Evolutionary conservation across 768 basidiomycete genomes (phyloP).

Genomic region (Pholiota microspora): DNA sequence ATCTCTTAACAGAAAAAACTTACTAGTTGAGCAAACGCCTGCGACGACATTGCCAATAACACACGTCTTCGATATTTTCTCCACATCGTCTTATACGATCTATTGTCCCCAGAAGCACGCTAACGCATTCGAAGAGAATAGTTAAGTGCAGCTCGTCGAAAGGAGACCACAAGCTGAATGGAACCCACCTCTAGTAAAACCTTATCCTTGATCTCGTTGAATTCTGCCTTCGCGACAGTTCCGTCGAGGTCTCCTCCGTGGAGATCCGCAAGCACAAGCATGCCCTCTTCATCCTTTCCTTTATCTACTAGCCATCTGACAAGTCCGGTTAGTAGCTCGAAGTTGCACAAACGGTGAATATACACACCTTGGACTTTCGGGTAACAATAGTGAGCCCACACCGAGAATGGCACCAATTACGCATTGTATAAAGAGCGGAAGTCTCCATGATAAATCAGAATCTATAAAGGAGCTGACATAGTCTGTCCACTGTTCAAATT

Average conservation of each 20-base stretch:
- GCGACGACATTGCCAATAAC: constrained; percentile 92
- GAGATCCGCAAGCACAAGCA: constrained; percentile 83
- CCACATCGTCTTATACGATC: constrained; percentile 84
- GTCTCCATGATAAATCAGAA: constrained; percentile 85
- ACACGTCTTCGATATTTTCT: constrained; percentile 82
- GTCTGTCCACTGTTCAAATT: constrained; percentile 72
- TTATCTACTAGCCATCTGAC: constrained; percentile 86
- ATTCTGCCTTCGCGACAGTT: constrained; percentile 71
- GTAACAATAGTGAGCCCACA: constrained; percentile 75
- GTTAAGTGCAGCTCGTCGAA: not conserved
- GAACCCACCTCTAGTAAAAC: constrained; percentile 61
- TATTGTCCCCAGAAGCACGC: constrained; percentile 73
- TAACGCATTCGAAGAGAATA: constrained; percentile 23
- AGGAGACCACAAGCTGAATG: too few relatives aligned
- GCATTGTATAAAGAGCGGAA: constrained; percentile 86
- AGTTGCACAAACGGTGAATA: not conserved
- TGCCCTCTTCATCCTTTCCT: constrained; percentile 78
- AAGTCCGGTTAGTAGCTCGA: not conserved
- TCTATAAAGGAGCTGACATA: constrained; percentile 90
- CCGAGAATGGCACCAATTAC: constrained; percentile 81
- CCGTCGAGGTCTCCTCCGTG: constrained; percentile 80
- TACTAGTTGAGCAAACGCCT: constrained; percentile 92
- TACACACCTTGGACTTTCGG: constrained; percentile 81
- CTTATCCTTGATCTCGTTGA: constrained; percentile 82
- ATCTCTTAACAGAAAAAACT: constrained; percentile 29